Evolutionary conservation across 2,329 filamentous ascomycete species (phyloP).

Genomic region (Emmonsia crescens): DNA sequence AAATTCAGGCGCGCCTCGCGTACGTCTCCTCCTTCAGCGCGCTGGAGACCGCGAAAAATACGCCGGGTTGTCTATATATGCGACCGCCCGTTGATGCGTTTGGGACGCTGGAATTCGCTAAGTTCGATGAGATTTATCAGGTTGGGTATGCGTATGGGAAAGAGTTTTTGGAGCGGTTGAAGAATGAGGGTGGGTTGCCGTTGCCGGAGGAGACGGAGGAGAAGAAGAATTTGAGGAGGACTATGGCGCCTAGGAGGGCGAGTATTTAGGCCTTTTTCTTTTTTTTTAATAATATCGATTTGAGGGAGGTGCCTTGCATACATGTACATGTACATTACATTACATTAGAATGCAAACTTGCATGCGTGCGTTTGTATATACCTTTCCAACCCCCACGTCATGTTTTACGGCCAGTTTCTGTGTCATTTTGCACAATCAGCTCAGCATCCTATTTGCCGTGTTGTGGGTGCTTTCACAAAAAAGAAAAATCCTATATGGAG

Average conservation of each 20-base stretch:
- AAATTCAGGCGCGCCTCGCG: constrained; percentile 88
- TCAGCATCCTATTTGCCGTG: too few species aligned
- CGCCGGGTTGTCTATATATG: constrained; percentile 90
- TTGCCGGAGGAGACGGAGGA: constrained; percentile 62
- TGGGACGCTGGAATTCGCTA: constrained; percentile 89
- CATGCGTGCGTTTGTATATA: not conserved
- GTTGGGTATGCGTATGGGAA: constrained; percentile 80
- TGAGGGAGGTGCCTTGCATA: not conserved
- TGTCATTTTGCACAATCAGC: too few species aligned
- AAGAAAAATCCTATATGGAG: not conserved
- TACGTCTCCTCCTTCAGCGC: constrained; percentile 95
- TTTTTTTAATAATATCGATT: not conserved
- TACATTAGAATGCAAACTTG: not conserved
- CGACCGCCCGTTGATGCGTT: constrained; percentile 87
- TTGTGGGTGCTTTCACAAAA: too few species aligned
- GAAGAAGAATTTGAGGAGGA: constrained; percentile 64
- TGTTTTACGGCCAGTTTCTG: not conserved
- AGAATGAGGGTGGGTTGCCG: constrained; percentile 65
- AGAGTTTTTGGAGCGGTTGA: constrained; percentile 64
- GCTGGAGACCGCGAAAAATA: constrained; percentile 82
- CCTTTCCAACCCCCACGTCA: not conserved
- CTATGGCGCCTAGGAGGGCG: constrained; percentile 66
- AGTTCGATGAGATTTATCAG: constrained; percentile 93
- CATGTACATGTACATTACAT: not conserved
- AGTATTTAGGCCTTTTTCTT: constrained; percentile 48